Evolutionary conservation across 805 yeast genomes (phyloP), one percentile per base, ranked within the genome.

Genomic region (Cyberlindnera euphorbiiphila): DNA sequence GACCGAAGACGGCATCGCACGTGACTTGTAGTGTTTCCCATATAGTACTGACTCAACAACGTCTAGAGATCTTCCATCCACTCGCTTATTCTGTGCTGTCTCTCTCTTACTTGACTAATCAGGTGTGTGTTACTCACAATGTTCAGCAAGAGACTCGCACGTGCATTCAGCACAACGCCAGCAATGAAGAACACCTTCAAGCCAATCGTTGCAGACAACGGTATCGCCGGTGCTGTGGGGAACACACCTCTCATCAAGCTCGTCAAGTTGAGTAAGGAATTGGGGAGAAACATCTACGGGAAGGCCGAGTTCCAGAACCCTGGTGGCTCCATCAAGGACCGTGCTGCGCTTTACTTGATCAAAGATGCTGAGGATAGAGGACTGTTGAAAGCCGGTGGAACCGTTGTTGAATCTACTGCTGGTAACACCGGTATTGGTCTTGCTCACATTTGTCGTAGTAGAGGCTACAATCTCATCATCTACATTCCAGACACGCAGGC

Each of bases 351-450:
- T 25, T 85, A 66, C 54, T 69, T 87, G 46, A 68, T 87, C 35
- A 71, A 81, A 49, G 88, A 86, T 47, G 96, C 96, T 19, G 96
- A 87, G 56, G 56, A 60, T 24, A 68, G 67, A 43, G 87, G 87
- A 2, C 62, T 71, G 38, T 66, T 87, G 39, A 57, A 64, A 41
- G 76, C 87, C 4, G 93, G 94, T 8, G 95, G 93, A 23, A 87
- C 95, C 2, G 76, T 87, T 21, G 89, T 87, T 13, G 96, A 87
- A 61, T 95, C 95, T 7, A 86, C 96, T 10, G 96, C 96, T 4
- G 96, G 96, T 22, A 87, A 87, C 64, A 87, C 96, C n/a, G 96
- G 96, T 13, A 87, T 87, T 49, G 96, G 96, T 1, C 65, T 87
- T 39, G 96, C 95, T 6, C 81, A 76, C 48, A 76, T 81, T 30